Evolutionary conservation across 495 filamentous ascomycete species (phyloP), one percentile per base, ranked within the genome.

Genomic region (Alectoria sarmentosa): DNA sequence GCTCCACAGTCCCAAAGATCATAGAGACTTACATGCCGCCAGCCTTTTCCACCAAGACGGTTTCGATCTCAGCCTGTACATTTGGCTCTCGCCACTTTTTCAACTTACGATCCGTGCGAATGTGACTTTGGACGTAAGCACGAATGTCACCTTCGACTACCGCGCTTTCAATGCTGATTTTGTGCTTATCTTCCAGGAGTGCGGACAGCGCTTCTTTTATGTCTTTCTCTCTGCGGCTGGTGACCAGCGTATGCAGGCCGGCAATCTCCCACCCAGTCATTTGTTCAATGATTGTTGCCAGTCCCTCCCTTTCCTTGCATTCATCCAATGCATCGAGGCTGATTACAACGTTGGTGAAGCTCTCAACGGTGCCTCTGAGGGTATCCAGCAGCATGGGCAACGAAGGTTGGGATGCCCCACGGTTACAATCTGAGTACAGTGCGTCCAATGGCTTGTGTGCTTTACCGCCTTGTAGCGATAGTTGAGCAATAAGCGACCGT

Each of bases 311-410:
- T 26, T 70, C 65, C 26, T 13, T 61, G 41, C 66, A 72, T 67
- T 76, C 73, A 59, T 76, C 74, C 17, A 76, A 65, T 59, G 71
- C 73, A 60, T 76, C 74, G 26, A 74, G 41, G 30, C 72, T 46
- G 23, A 75, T 65, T 56, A 14, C 70, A 10, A 65, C 66, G 4
- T 44, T 23, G 3, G 37, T n/a, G 14, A 62, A 30, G 7, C 14
- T 8, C 38, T 23, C 36, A 4, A 64, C 19, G 10, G 55, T 62
- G 36, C 58, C 21, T 19, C 17, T 34, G 7, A 67, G 26, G 11
- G 23, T 36, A n/a, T 36, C 55, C 36, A 26, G 7, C 36, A 19
- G 11, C 60, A 21, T 2, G 7, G 19, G 17, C 37, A 8, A 14
- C 3, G 3, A 66, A 38, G 70, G 64, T 54, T 71, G 64, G 32